phyloP scores from a whole-genome alignment of 257 asterid species.

The Sherardia arvensis region DNA sequence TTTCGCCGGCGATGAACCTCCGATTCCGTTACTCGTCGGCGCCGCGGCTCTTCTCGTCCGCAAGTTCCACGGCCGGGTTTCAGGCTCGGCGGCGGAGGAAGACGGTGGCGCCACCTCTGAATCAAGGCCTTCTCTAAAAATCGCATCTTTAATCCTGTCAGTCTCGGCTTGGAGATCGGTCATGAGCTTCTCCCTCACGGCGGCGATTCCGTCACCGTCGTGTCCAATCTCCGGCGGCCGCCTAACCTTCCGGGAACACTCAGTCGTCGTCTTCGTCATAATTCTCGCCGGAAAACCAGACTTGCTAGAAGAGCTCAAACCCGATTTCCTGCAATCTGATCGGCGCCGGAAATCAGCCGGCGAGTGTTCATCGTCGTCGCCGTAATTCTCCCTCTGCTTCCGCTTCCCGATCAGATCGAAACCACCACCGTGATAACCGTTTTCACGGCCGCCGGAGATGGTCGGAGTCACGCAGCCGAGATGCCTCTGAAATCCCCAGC shows the following conservation, averaged over 20 bases:
- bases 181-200: constrained; percentile 60
- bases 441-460: constrained; percentile 17
- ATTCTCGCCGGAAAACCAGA: constrained; percentile 13
- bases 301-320: constrained; percentile 1
- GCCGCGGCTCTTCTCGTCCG: constrained; percentile 63
- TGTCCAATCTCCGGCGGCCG: constrained; percentile 14
- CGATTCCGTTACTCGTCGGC: constrained; percentile 6
- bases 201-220: constrained; percentile 56
- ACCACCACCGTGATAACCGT: neutral
- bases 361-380: no score
- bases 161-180: constrained; percentile 79
- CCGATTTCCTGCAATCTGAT: constrained; percentile 14
- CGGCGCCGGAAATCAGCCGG: constrained; percentile 18
- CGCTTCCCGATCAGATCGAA: constrained; percentile 8
- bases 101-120: constrained; percentile 27
- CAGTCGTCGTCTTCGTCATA: constrained; percentile 10
- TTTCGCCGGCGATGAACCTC: constrained; percentile 14
- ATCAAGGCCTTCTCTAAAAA: constrained; percentile 46
- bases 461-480: constrained; percentile 49
- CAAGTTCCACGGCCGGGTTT: constrained; percentile 61
- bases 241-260: constrained; percentile 12
- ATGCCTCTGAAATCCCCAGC: constrained; percentile 57
- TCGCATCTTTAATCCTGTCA: constrained; percentile 58
- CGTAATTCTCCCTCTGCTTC: constrained; percentile 14
- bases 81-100: constrained; percentile 11